Conservation (phyloP, 2,329 filamentous ascomycete genomes). For the Colletotrichum brevisporum region DNA sequence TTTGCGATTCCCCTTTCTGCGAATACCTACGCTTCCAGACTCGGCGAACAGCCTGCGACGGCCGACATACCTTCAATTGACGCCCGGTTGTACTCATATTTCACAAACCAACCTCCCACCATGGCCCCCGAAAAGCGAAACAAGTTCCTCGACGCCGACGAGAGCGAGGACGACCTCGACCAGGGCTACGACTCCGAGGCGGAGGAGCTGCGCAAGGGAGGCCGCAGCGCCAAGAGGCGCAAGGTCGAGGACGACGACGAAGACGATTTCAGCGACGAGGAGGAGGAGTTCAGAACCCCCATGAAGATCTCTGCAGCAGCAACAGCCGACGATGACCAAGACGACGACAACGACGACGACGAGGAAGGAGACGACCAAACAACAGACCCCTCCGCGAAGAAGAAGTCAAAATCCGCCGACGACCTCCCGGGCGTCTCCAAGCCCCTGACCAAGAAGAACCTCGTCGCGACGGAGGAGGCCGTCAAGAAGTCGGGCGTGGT, state of each 20-base stretch:
- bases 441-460: conserved; percentile 76
- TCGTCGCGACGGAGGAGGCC: conserved; percentile 74
- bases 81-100: not conserved
- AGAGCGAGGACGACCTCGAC: conserved; percentile 72
- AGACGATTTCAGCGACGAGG: conserved; percentile 55
- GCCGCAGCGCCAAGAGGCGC: conserved; percentile 73
- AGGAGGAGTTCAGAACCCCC: conserved; percentile 51
- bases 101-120: not conserved
- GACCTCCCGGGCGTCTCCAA: conserved; percentile 65
- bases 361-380: conserved; percentile 41
- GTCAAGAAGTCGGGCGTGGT: conserved; percentile 83
- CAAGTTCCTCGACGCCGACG: conserved; percentile 75
- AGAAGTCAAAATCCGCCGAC: conserved; percentile 44
- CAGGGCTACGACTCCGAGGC: conserved; percentile 76
- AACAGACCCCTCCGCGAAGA: conserved; percentile 43
- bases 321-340: conserved; percentile 46
- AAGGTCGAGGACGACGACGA: conserved; percentile 66
- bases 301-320: conserved; percentile 43
- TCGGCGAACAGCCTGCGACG: not conserved
- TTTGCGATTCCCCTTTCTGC: no score
- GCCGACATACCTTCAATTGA: not conserved
- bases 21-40: not conserved
- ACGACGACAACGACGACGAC: conserved; percentile 24
- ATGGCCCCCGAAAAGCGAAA: conserved; percentile 81
- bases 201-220: conserved; percentile 77